These are phyloP conservation scores for Pezicula rhizophila DNA, from an alignment of 2,329 filamentous ascomycete species.

Conservation along the genomic window DNA sequence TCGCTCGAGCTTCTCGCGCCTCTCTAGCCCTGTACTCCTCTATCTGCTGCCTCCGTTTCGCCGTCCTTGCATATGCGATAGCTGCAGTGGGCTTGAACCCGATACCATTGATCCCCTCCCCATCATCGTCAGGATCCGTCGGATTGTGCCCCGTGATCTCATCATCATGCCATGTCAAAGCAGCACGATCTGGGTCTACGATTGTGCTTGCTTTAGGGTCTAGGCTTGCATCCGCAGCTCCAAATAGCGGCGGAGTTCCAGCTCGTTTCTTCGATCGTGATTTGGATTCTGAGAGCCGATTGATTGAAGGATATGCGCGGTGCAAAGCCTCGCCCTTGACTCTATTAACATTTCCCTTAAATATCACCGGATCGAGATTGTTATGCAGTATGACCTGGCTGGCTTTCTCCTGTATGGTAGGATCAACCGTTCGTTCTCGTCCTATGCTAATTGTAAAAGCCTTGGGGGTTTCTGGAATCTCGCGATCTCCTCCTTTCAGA, in stretches of 20 bases:
- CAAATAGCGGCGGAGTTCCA: constrained; percentile 19
- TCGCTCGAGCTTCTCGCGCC: constrained; percentile 53
- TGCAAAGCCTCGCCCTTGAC: constrained; percentile 9
- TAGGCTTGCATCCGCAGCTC: constrained; percentile 1
- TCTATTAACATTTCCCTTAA: constrained; percentile 13
- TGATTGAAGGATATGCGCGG: constrained; percentile 23
- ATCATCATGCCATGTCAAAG: constrained; percentile 61
- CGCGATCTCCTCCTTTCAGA: constrained; percentile 5
- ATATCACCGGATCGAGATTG: constrained; percentile 23
- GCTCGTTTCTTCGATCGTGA: constrained; percentile 20
- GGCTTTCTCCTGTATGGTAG: constrained; percentile 9
- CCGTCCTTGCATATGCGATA: constrained; percentile 49
- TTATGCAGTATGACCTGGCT: constrained; percentile 13
- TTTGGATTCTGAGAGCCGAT: constrained; percentile 23
- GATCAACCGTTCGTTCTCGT: constrained; percentile 10
- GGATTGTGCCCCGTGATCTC: constrained; percentile 63
- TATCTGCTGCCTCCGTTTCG: constrained; percentile 55
- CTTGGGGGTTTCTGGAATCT: constrained; percentile 23
- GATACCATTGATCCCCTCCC: constrained; percentile 61
- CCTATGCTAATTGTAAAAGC: constrained; percentile 10
- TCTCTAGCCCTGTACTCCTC: constrained; percentile 56
- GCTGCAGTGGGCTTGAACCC: constrained; percentile 60
- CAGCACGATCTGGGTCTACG: constrained; percentile 37
- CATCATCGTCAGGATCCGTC: constrained; percentile 60
- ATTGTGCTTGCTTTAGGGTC: constrained; percentile 8